A percentile compares a stretch with the other conserved stretches of the same genome.
phyloP scores from a whole-genome alignment of 768 basidiomycete genomes.

The Mycena venus region DNA sequence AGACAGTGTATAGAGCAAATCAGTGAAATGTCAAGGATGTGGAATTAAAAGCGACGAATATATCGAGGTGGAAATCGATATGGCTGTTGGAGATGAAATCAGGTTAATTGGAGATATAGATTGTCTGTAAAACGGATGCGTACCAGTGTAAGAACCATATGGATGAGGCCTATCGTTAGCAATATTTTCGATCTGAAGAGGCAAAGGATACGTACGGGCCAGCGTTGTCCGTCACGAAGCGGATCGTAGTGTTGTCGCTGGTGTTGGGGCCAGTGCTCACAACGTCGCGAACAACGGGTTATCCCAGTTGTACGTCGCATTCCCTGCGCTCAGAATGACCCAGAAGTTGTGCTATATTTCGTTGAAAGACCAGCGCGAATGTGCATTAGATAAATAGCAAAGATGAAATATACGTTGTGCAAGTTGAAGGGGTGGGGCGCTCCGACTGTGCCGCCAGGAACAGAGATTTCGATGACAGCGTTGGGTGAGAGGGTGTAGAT shows the following conservation, averaged over 20 bases:
- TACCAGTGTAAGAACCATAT: slow-evolving; percentile 18
- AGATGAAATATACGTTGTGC: slow-evolving; percentile 55
- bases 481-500: slow-evolving; percentile 48
- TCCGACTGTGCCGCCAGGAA: slow-evolving; percentile 41
- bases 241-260: slow-evolving; percentile 63
- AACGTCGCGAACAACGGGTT: slow-evolving; percentile 72
- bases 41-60: slow-evolving; percentile 33
- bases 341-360: slow-evolving; percentile 43
- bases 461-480: slow-evolving; percentile 53
- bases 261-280: slow-evolving; percentile 53
- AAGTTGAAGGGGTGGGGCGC: slow-evolving; percentile 60
- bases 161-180: background rate
- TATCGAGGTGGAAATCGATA: slow-evolving; percentile 60
- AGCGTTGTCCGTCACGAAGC: slow-evolving; percentile 77
- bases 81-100: too few relatives aligned
- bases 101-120: too few relatives aligned
- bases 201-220: slow-evolving; percentile 65
- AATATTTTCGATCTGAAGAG: background rate
- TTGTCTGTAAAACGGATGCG: too few relatives aligned
- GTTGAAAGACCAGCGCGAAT: background rate
- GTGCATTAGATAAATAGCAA: background rate
- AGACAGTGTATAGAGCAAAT: background rate
- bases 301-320: slow-evolving; percentile 52
- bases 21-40: background rate
- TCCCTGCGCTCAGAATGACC: slow-evolving; percentile 59